Conservation (phyloP, 2,329 filamentous ascomycete genomes). For the Fusarium buxicola region DNA sequence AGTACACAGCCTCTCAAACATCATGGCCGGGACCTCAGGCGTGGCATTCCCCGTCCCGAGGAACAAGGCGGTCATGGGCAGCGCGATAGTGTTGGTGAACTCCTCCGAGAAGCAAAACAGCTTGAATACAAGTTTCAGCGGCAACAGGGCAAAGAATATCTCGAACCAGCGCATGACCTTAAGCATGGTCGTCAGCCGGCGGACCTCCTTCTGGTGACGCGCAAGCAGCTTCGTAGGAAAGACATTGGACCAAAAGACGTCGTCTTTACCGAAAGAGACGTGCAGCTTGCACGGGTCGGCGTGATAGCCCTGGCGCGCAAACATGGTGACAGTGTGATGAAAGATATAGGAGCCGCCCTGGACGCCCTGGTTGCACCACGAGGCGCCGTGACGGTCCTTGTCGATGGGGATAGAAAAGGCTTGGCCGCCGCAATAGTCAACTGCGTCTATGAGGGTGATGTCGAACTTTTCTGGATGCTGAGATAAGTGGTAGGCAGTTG, state of each 20-base stretch:
- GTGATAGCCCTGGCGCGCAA: slow-evolving; percentile 25
- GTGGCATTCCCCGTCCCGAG: slow-evolving; percentile 29
- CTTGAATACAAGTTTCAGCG: slow-evolving; percentile 19
- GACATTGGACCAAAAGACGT: slow-evolving; percentile 29
- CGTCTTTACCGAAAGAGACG: slow-evolving; percentile 28
- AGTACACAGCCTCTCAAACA: slow-evolving; percentile 28
- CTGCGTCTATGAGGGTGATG: slow-evolving; percentile 27
- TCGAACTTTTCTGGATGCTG: slow-evolving; percentile 30
- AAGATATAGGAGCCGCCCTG: slow-evolving; percentile 35
- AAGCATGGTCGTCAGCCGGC: slow-evolving; percentile 22
- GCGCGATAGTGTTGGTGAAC: slow-evolving; percentile 27
- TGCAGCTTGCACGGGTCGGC: slow-evolving; percentile 28
- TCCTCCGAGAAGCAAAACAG: slow-evolving; percentile 27
- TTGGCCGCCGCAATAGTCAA: slow-evolving; percentile 31
- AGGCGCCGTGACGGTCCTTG: slow-evolving; percentile 30
- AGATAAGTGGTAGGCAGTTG: slow-evolving; percentile 23
- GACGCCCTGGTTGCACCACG: slow-evolving; percentile 30
- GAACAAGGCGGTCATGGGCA: slow-evolving; percentile 29
- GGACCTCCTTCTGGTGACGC: slow-evolving; percentile 23
- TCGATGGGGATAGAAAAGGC: slow-evolving; percentile 34
- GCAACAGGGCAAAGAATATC: slow-evolving; percentile 24
- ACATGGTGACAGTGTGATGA: slow-evolving; percentile 33
- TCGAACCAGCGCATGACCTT: slow-evolving; percentile 37
- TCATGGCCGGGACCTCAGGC: slow-evolving; percentile 21
- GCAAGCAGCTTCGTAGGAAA: slow-evolving; percentile 22